Evolutionary conservation across 805 yeast species (phyloP).

Genomic region (Crinitomyces ghanaensis): DNA sequence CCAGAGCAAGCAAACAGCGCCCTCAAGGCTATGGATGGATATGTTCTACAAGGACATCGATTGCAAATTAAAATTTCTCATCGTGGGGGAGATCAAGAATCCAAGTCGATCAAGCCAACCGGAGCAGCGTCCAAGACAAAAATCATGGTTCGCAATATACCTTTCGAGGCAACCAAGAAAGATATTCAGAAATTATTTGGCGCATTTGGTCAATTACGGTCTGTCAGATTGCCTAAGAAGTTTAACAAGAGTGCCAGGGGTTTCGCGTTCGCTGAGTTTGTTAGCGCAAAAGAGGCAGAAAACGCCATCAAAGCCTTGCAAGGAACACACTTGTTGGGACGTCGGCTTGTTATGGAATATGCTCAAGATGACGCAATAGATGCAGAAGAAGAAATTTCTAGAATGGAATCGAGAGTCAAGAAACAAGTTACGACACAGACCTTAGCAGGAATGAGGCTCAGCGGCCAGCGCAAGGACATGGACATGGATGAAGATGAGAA

Average conservation of each 20-base stretch:
- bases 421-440: conserved; percentile 68
- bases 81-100: conserved; percentile 35
- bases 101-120: conserved; percentile 15
- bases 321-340: conserved; percentile 94
- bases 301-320: conserved; percentile 85
- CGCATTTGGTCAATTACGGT: conserved; percentile 86
- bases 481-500: conserved; percentile 49
- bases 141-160: conserved; percentile 90
- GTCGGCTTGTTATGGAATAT: conserved; percentile 85
- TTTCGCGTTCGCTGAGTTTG: conserved; percentile 92
- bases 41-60: conserved; percentile 77
- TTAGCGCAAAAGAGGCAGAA: conserved; percentile 81
- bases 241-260: conserved; percentile 94
- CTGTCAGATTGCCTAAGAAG: conserved; percentile 93
- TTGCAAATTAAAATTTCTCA: conserved; percentile 82
- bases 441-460: conserved; percentile 52
- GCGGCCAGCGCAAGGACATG: conserved; percentile 55
- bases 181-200: conserved; percentile 89
- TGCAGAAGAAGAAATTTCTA: conserved; percentile 83
- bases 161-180: conserved; percentile 89
- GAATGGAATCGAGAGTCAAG: conserved; percentile 77
- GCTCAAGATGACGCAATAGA: conserved; percentile 74
- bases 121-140: conserved; percentile 32
- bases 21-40: conserved; percentile 59
- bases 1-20: conserved; percentile 72